Base-by-base conservation (phyloP, 345 rosid species). In the Geranium rotundifolium region DNA sequence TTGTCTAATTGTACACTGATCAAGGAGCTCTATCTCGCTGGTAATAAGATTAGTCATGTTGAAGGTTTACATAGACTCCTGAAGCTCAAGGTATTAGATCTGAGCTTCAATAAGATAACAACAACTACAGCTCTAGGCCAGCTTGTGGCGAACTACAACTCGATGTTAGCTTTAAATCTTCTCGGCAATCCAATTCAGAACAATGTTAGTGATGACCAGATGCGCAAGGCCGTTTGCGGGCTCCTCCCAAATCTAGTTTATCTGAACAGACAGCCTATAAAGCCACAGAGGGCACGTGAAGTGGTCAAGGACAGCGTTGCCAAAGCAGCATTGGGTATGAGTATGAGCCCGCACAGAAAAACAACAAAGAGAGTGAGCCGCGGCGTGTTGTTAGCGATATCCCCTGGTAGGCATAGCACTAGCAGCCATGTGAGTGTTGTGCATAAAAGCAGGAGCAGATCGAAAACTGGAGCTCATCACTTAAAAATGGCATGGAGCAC, bases 71-170 rank as follows among this genome's bases (percentile, higher is more conserved):
- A 92, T 61, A 84, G 99, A 76, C 84, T 93, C 39, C 73, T 89
- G 57, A 92, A 92, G 84, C 80, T 92, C 62, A 83, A 85, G 2
- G 89, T 87, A 62, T 64, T 92, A 4, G 98, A 92, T 78, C 73
- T 87, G 66, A 85, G 98, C 78, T 92, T 92, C 84, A 87, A 89
- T 84, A 92, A 86, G 90, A 85, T 92, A 65, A 81, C 95, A 7
- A 89, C 99, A 54, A 70, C 87, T 9, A 87, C 84, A 71, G 84
- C 89, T 23, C 76, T 92, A 8, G 95, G 96, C 4, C 99, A 89
- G 84, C 90, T 93, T 14, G 97, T 89, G 50, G 90, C 96, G 5
- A 87, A 87, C 78, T 92, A 87, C 85, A 79, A 81, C 73, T 75
- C 98, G 16, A 69, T 92, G 59, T 77, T 79, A 55, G 98, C 96